Evolutionary conservation across 768 basidiomycete species (phyloP).

Genomic region (Amanita polypyramis): DNA sequence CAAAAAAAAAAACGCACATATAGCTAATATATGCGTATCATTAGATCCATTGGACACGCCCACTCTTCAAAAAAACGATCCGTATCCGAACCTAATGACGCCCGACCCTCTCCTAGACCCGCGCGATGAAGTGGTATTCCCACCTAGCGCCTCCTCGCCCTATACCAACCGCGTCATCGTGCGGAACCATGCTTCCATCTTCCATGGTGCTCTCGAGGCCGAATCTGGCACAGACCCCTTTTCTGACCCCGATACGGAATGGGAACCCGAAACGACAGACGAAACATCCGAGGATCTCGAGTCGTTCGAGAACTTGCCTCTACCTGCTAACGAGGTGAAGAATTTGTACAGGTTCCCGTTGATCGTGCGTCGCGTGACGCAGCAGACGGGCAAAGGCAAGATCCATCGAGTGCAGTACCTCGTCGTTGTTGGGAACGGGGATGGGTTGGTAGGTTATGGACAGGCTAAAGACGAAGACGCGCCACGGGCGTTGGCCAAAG

Average conservation of each 20-base stretch:
- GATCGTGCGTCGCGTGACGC: conserved; percentile 51
- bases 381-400: conserved; percentile 94
- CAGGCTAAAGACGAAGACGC: conserved; percentile 64
- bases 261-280: conserved; percentile 17
- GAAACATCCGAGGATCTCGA: conserved; percentile 21
- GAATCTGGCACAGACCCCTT: conserved; percentile 20
- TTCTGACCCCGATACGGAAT: conserved; percentile 15
- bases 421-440: conserved; percentile 72
- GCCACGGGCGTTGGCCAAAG: conserved; percentile 41
- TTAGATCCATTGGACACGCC: conserved; percentile 4
- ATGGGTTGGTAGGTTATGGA: conserved; percentile 76
- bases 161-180: conserved; percentile 54
- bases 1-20: not conserved
- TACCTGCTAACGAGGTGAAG: conserved; percentile 11
- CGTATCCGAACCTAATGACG: conserved; percentile 52
- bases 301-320: conserved; percentile 17
- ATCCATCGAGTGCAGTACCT: conserved; percentile 52
- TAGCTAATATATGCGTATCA: not conserved
- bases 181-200: conserved; percentile 65
- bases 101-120: conserved; percentile 54
- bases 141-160: conserved; percentile 39
- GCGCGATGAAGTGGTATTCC: conserved; percentile 41
- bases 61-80: conserved; percentile 5
- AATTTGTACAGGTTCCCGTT: conserved; percentile 32
- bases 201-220: conserved; percentile 29